Conservation (phyloP, 1,284 basidiomycete species). For the Rhizopogon hawkerae region DNA sequence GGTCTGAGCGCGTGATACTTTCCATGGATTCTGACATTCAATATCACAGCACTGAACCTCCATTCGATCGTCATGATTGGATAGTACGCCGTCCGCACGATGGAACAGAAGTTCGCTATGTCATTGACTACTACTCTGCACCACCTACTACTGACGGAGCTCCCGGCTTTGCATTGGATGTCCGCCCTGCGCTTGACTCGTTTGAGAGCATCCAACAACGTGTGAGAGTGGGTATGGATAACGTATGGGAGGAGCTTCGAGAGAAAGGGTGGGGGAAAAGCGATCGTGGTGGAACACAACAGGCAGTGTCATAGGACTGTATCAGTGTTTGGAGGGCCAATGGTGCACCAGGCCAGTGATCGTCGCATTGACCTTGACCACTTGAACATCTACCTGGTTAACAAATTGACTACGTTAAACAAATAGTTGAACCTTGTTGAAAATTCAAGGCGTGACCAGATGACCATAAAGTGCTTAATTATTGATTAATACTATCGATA, state of each 20-base stretch:
- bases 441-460: too few relatives aligned
- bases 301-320: background rate
- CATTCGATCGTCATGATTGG: constrained; percentile 99
- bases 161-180: constrained; percentile 88
- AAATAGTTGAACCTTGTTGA: too few relatives aligned
- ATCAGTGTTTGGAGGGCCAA: too few relatives aligned
- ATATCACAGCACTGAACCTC: constrained; percentile 66
- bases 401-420: too few relatives aligned
- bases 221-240: constrained; percentile 62
- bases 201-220: constrained; percentile 66
- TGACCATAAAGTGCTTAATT: too few relatives aligned
- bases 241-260: constrained; percentile 48
- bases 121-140: constrained; percentile 95
- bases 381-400: too few relatives aligned
- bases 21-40: background rate
- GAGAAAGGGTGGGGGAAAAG: constrained; percentile 22
- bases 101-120: constrained; percentile 79
- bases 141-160: constrained; percentile 79
- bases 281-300: background rate
- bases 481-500: too few relatives aligned
- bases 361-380: too few relatives aligned
- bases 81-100: constrained; percentile 70
- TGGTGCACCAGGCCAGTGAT: too few relatives aligned
- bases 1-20: constrained; percentile 23
- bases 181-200: constrained; percentile 81